Percentiles rank a stretch among this genome's conserved stretches.
Evolutionary conservation across 768 basidiomycete genomes (phyloP).

Genomic region (Macrolepiota fuliginosa): DNA sequence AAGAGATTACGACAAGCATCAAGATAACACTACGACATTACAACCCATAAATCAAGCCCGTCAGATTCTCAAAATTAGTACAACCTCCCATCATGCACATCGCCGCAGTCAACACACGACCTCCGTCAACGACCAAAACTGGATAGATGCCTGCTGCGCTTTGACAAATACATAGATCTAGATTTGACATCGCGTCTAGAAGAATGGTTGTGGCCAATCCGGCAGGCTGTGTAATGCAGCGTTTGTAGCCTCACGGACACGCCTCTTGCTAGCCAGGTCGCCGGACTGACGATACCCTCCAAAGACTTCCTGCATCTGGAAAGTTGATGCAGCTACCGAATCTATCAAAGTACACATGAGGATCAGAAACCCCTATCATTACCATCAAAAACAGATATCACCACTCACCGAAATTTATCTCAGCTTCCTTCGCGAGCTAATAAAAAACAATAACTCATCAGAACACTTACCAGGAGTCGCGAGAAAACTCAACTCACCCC

Average conservation of each 20-base stretch:
- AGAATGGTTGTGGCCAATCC: constrained; percentile 58
- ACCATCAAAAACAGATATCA: constrained; percentile 5
- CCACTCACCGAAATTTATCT: constrained; percentile 45
- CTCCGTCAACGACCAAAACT: neutral
- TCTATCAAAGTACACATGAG: constrained; percentile 33
- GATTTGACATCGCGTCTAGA: neutral
- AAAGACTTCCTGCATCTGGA: constrained; percentile 78
- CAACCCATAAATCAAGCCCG: neutral
- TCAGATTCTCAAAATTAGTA: neutral
- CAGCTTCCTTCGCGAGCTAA: constrained; percentile 58
- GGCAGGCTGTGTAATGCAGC: constrained; percentile 71
- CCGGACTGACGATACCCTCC: constrained; percentile 71
- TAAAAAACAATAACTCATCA: neutral
- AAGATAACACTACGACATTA: neutral
- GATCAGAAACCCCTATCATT: neutral
- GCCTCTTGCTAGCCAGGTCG: constrained; percentile 67
- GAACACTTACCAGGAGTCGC: constrained; percentile 1
- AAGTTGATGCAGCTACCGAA: constrained; percentile 63
- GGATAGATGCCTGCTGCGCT: neutral
- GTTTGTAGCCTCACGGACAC: constrained; percentile 78
- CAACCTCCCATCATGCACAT: neutral
- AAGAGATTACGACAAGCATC: neutral
- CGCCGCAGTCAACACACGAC: neutral
- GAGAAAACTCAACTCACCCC: constrained; percentile 38
- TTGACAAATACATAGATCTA: neutral